phyloP scores from a whole-genome alignment of 1,284 basidiomycete species.

The Bjerkandera adusta region DNA sequence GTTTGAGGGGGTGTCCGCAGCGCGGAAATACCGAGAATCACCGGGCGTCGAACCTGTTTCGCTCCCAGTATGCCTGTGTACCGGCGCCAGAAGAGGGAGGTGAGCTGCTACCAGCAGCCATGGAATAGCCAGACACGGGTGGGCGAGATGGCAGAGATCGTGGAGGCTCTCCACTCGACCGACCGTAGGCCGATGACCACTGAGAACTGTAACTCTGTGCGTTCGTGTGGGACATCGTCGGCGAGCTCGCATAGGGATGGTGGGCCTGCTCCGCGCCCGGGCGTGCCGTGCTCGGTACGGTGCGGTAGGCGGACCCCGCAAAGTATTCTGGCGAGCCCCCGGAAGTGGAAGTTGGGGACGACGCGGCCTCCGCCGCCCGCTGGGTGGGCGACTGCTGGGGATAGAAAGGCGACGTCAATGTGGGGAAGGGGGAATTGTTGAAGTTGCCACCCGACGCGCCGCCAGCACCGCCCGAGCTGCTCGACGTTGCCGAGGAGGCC shows the following conservation, averaged over 20 bases:
- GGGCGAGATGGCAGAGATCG: constrained; percentile 12
- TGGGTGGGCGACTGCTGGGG: constrained; percentile 32
- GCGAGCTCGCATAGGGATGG: constrained; percentile 13
- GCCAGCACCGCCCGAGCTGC: constrained; percentile 25
- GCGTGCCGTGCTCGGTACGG: constrained; percentile 11
- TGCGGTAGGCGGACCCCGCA: constrained; percentile 12
- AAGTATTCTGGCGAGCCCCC: constrained; percentile 22
- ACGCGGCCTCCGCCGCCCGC: constrained; percentile 18
- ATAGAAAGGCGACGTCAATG: constrained; percentile 42
- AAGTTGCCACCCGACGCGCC: constrained; percentile 23
- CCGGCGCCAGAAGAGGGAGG: constrained; percentile 18
- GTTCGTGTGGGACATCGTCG: constrained; percentile 8
- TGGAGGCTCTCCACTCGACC: constrained; percentile 8
- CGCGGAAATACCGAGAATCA: constrained; percentile 6
- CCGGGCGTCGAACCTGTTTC: constrained; percentile 18
- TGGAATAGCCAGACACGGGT: constrained; percentile 16
- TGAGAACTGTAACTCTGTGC: too few species aligned
- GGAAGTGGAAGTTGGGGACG: constrained; percentile 24
- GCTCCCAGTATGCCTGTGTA: constrained; percentile 20
- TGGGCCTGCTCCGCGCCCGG: constrained; percentile 13
- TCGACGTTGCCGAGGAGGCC: constrained; percentile 27
- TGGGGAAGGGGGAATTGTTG: constrained; percentile 28
- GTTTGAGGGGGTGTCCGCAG: background rate
- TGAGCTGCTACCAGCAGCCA: constrained; percentile 15
- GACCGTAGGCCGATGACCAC: constrained; percentile 19